Evolutionary conservation across 1,139 yeast genomes (phyloP), one percentile per base, ranked within the genome.

Genomic region (Kurtzmaniella natalensis): DNA sequence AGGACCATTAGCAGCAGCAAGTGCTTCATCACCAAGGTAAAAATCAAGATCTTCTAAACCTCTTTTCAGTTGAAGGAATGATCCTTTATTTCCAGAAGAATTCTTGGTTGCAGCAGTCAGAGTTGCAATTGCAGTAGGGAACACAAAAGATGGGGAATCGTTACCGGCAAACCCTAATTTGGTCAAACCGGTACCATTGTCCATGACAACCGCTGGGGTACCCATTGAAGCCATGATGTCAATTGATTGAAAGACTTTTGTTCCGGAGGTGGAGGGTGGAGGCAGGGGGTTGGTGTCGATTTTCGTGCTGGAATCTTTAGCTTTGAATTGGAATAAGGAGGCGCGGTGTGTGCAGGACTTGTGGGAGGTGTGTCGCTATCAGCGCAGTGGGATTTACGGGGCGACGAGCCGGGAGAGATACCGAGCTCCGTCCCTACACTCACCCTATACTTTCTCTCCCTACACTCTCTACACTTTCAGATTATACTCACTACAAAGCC

Each of bases 101-200:
- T 23, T 24, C 18, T 21, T 27, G 44, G 55, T 43, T 31, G 59
- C 51, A 40, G 72, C 62, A 2, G 70, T 57, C 8, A 81, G 68
- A 31, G 97, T 89, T 27, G 98, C 92, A 59, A 92, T 94, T 9
- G 96, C 97, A 1, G 99, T 92, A 32, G 99, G 99, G 54, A 92
- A 87, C 31, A 92, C 87, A 72, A 85, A 94, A 7, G 96, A 88
- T 23, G 99, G 99, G 11, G 96, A 76, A 62, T 92, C 98, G 57
- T 92, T 92, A 37, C 99, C 99, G 48, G 99, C 98, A 64, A 89
- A 92, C 18, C 99, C 99, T 44, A 92, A 74, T 59, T 92, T 92
- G 55, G 98, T 92, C 51, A 89, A 72, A 44, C 99, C 99, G 46
- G 99, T 92, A 72, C 99, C 99, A 55, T 84, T 84, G 72, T 84